Evolutionary conservation across 768 basidiomycete genomes (phyloP), one percentile per base, ranked within the genome.

Genomic region (Amylocystis lapponica): DNA sequence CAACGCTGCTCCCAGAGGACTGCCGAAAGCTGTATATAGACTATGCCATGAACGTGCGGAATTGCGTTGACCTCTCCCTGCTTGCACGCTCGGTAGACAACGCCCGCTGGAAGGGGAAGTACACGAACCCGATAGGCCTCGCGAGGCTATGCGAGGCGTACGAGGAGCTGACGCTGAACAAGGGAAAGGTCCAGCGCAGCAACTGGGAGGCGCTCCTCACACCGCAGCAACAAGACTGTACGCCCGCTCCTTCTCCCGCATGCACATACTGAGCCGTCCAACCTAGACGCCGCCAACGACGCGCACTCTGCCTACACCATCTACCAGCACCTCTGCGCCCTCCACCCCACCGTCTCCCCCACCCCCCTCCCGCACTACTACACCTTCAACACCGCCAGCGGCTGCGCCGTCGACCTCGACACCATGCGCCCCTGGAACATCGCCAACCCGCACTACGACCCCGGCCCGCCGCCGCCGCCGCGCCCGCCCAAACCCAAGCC

Each of bases 21-120:
- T 78, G 74, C 43, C 67, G 70, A 56, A 90, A 89, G 60, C 54
- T 89, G 11, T 78, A 68, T 59, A 68, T 45, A 56, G 71, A 69
- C 39, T 64, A 45, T 53, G 69, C 56, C 57, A 66, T 67, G 27
- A 64, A 59, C 50, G 68, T 54, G 47, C 66, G 56, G 64, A 75
- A 66, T 64, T 83, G 66, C 47, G 79, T 87, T 14, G 87, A 90
- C 54, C 68, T 90, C 7, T 71, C 79, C 32, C 67, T 84, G 5
- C 67, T 90, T 17, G 86, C 86, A 13, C 72, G 78, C 25, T 76
- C 77, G 0, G 83, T 78, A 33, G 87, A 89, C 55, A 82, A 83
- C 49, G 64, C 64, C 5, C 72, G 69, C 23, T 89, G 86, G 85
- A 81, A 83, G 61, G 86, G 85, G 30, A 74, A 67, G 45, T 88